Evolutionary conservation across 495 filamentous ascomycete genomes (phyloP), one percentile per base, ranked within the genome.

Genomic region (Aspergillus homomorphus): DNA sequence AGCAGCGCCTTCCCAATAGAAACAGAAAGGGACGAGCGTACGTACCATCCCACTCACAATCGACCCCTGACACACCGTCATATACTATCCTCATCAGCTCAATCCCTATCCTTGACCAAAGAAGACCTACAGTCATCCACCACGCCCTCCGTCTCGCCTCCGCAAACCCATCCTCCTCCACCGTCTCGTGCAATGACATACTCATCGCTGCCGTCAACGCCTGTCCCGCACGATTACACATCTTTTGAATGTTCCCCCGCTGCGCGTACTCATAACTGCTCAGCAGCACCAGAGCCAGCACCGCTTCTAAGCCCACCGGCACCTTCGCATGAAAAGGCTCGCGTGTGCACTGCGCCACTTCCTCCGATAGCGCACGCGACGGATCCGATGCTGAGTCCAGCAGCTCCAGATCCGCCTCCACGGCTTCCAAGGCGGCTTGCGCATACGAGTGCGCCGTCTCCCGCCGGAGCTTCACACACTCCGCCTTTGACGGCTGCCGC

Each of bases 261-360:
- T 82, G 77, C 10, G 73, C 70, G 69, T 82, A 82, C 63, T 82
- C 79, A 52, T 80, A 82, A 2, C 74, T 68, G 57, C 76, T 79
- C 1, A 82, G 68, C 7, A 82, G 51, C 8, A 78, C 61, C 44
- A 80, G 67, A 26, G 79, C 76, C 33, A 82, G 68, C 14, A 80
- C 66, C 38, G 67, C 72, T 62, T 82, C 79, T 18, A 77, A 50
- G 22, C 74, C 71, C 18, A 78, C 54, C 15, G 77, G 76, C 21
- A 73, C 67, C 28, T 65, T 64, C 9, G 72, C 62, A 62, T 82
- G 78, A 57, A 82, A 80, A 42, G 67, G 73, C 18, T 68, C 59
- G 43, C 79, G 67, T 43, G 64, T 55, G n/a, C 70, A 55, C 14
- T 62, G 60, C 15, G 59, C 60, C 14, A 68, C 15, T 9, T 23